Base-by-base conservation (phyloP, 768 basidiomycete species). In the Kondoa subrosea region DNA sequence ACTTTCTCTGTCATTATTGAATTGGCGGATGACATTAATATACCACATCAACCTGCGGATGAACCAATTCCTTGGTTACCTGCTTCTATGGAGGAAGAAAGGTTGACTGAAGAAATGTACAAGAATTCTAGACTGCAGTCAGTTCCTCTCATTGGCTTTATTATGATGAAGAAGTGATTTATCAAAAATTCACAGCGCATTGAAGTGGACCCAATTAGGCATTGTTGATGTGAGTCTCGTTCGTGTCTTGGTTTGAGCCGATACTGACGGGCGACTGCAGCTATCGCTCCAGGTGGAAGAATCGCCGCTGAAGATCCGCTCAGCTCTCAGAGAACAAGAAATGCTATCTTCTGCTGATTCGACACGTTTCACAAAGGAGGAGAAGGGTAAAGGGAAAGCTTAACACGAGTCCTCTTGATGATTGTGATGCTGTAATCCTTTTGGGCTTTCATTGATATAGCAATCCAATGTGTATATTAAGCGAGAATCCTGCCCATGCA, bases 1-100 rank as follows among this genome's bases (percentile, higher is more conserved):
- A 63, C 61, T 8, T 63, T 63, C 30, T 17, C 26, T 16, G 30
- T 63, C n/a, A 21, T 63, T n/a, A 17, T 63, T 12, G 61, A 63
- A 33, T 33, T 63, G 29, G 15, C 12, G 29, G 61, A 63, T 16
- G 30, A 27, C 34, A n/a, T 27, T 16, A 17, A 63, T 8, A 27
- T 33, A 12, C 61, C 30, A 2, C 16, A 31, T 32, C 27, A 32
- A 27, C 16, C 61, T 50, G 12, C 8, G 40, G 40, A 50, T 50
- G 40, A 50, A 21, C 40, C 40, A 8, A 50, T 50, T 50, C 40
- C 40, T 50, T 50, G 40, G 40, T 21, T 50, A 21, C 40, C 40
- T 50, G 40, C 40, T 8, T 50, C 40, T 8, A 50, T 50, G 8
- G 40, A 50, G 40, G 40, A 50, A 50, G 40, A 50, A 50, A 8